phyloP scores from a whole-genome alignment of 768 basidiomycete genomes.

The Serendipita sp. region DNA sequence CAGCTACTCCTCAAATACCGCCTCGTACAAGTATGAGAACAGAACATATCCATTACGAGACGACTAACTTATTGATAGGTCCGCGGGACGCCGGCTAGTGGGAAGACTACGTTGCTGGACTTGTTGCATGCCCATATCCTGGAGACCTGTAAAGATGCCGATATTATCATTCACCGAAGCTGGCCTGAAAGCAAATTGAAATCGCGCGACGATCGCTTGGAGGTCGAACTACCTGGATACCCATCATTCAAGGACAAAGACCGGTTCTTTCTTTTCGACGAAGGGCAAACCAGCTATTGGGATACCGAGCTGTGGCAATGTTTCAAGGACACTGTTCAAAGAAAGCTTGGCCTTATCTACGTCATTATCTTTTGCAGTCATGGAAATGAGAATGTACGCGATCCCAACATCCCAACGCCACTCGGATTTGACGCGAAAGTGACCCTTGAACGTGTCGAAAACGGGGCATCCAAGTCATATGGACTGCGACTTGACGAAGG shows the following conservation, averaged over 20 bases:
- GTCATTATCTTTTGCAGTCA: conserved; percentile 5
- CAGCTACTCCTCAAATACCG: no score
- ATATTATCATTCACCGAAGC: neutral
- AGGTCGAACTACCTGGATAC: neutral
- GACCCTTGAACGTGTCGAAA: neutral
- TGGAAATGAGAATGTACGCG: neutral
- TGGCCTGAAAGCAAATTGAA: neutral
- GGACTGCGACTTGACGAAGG: neutral
- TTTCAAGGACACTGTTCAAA: neutral
- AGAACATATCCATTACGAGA: no score
- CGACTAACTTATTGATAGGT: no score
- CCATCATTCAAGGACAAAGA: neutral
- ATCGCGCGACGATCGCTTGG: neutral
- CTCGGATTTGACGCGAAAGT: conserved; percentile 3
- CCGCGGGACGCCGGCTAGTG: no score
- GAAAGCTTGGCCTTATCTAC: neutral
- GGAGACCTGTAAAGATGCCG: neutral
- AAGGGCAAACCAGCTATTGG: conserved; percentile 2
- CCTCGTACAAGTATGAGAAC: no score
- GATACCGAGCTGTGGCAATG: neutral
- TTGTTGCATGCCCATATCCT: neutral
- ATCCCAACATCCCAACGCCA: neutral
- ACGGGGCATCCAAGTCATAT: neutral
- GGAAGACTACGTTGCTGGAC: neutral
- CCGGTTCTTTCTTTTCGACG: conserved; percentile 1